phyloP scores from a whole-genome alignment of 331 rosid species.

The Saraca asoca region DNA sequence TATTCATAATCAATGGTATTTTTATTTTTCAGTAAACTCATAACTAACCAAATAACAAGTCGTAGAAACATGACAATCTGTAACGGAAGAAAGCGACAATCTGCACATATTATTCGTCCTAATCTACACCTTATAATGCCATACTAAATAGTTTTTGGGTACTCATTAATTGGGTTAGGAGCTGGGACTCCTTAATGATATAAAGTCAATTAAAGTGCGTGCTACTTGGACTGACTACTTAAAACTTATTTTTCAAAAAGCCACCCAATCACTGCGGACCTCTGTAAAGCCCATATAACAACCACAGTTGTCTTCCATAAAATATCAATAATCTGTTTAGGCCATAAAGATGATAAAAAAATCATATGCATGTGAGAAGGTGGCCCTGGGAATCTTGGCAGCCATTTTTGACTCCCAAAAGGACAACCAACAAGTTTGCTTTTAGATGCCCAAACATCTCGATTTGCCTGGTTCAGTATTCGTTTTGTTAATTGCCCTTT shows the following conservation, averaged over 20 bases:
- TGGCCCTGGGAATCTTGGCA: slow-evolving; percentile 22
- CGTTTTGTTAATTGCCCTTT: neutral
- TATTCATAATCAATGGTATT: neutral
- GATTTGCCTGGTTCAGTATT: neutral
- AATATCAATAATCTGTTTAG: neutral
- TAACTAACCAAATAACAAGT: neutral
- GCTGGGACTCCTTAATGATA: too few relatives aligned
- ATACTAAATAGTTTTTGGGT: slow-evolving; percentile 3
- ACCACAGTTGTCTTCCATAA: neutral
- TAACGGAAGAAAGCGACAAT: neutral
- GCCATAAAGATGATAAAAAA: neutral
- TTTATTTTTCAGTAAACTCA: neutral
- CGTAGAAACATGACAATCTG: neutral
- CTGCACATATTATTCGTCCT: neutral
- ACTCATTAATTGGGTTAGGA: neutral
- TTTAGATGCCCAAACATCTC: neutral
- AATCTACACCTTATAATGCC: neutral
- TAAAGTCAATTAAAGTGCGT: too few relatives aligned
- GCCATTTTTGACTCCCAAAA: slow-evolving; percentile 24
- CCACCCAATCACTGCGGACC: neutral
- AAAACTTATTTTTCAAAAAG: neutral
- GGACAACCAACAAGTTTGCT: slow-evolving; percentile 16
- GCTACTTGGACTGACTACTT: too few relatives aligned
- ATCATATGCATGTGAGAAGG: slow-evolving; percentile 25
- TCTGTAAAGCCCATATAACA: slow-evolving; percentile 12